These are phyloP conservation scores for Eucommia ulmoides DNA, from an alignment of 257 asterid genomes.

Conservation along the genomic window DNA sequence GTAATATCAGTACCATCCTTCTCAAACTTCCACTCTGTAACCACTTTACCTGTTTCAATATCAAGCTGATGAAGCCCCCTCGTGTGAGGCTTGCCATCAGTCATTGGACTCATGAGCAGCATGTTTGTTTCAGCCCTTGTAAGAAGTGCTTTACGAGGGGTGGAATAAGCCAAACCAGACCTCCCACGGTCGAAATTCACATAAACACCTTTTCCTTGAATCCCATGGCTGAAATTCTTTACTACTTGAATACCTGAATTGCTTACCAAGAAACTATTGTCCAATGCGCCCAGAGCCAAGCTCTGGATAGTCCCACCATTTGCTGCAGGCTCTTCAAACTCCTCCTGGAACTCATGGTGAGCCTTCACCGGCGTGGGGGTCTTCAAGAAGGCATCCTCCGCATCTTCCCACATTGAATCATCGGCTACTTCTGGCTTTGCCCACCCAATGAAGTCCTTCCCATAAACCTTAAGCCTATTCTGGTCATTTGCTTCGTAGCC, in stretches of 20 bases:
- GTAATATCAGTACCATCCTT: conserved; percentile 89
- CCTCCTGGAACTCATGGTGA: conserved; percentile 57
- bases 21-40: conserved; percentile 89
- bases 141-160: conserved; percentile 85
- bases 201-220: conserved; percentile 21
- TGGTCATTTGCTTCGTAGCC: conserved; percentile 74
- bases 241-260: conserved; percentile 14
- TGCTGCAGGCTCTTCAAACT: conserved; percentile 7
- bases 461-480: conserved; percentile 73
- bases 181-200: conserved; percentile 57
- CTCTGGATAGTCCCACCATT: conserved; percentile 72
- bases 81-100: conserved; percentile 48
- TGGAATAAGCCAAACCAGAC: conserved; percentile 22
- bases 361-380: conserved; percentile 35
- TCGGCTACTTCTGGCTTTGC: conserved; percentile 84
- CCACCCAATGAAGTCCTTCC: conserved; percentile 27
- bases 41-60: conserved; percentile 77
- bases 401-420: conserved; percentile 36
- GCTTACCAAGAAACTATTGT: conserved; percentile 81
- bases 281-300: conserved; percentile 86
- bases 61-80: conserved; percentile 88
- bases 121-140: conserved; percentile 90
- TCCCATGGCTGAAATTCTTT: not conserved
- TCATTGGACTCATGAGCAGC: conserved; percentile 89
- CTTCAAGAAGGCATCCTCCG: conserved; percentile 24